Conservation (phyloP, 2,329 filamentous ascomycete species). For the Colletotrichum kahawae region DNA sequence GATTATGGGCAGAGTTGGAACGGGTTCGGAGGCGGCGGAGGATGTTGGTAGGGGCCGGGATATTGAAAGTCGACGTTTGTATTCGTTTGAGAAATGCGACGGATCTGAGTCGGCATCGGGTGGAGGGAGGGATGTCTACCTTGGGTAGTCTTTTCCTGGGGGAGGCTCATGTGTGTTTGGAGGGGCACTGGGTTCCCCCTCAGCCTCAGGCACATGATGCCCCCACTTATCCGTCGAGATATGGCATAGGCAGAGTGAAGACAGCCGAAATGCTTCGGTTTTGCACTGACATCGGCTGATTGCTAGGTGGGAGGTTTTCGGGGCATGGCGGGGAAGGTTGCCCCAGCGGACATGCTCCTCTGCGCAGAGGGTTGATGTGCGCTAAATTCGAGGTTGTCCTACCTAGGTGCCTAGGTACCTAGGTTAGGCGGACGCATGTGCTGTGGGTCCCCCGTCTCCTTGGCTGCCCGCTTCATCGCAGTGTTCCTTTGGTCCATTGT, state of each 20-base stretch:
- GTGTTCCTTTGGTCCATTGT: not conserved
- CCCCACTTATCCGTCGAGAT: not conserved
- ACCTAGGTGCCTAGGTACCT: too few species aligned
- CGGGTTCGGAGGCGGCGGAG: not conserved
- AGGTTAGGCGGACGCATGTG: not conserved
- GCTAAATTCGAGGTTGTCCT: not conserved
- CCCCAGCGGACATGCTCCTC: not conserved
- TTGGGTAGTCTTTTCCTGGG: not conserved
- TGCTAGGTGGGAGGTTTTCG: not conserved
- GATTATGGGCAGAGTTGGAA: not conserved
- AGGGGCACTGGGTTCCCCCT: not conserved
- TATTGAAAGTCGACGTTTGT: not conserved
- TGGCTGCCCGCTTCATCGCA: not conserved
- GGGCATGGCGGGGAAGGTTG: not conserved
- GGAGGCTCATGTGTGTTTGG: not conserved
- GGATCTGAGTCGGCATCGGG: not conserved
- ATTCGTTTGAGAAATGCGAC: constrained; percentile 6
- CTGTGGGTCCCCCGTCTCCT: not conserved
- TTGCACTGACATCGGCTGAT: constrained; percentile 4
- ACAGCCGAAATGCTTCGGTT: not conserved
- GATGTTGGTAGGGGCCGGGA: not conserved
- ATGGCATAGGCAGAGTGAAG: not conserved
- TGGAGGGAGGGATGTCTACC: not conserved
- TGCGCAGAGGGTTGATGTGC: not conserved
- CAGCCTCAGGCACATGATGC: not conserved